Evolutionary conservation across 140 eudicot genomes (phyloP).

Genomic region (Stevia rebaudiana): DNA sequence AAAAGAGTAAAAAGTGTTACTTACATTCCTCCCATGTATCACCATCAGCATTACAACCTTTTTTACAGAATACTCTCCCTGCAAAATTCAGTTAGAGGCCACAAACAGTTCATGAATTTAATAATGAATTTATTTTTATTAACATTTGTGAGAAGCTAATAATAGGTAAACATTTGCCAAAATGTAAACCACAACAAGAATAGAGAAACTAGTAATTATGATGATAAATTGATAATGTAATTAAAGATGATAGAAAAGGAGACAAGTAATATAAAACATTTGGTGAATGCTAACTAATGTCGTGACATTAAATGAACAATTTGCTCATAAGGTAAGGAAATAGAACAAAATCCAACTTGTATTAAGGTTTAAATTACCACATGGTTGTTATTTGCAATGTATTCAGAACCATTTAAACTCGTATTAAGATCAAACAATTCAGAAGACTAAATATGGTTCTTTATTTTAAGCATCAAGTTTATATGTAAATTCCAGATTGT

Average conservation of each 20-base stretch:
- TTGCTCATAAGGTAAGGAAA: not conserved
- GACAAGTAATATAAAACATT: too few species aligned
- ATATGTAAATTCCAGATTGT: too few species aligned
- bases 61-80: constrained; percentile 99
- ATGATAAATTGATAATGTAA: too few species aligned
- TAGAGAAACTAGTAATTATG: not conserved
- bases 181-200: not conserved
- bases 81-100: constrained; percentile 12
- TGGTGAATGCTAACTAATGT: too few species aligned
- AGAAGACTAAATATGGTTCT: not conserved
- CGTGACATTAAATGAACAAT: not conserved
- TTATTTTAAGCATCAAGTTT: too few species aligned
- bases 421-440: not conserved
- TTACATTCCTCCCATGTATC: constrained; percentile 98
- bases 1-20: constrained; percentile 22
- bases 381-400: not conserved
- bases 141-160: constrained; percentile 3
- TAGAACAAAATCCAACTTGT: not conserved
- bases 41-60: constrained; percentile 90
- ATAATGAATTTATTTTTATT: not conserved
- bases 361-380: not conserved
- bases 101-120: constrained; percentile 1
- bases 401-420: not conserved
- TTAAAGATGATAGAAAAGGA: too few species aligned
- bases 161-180: not conserved